Evolutionary conservation across 2,329 filamentous ascomycete species (phyloP), one percentile per base, ranked within the genome.

Genomic region (Fusarium buharicum): DNA sequence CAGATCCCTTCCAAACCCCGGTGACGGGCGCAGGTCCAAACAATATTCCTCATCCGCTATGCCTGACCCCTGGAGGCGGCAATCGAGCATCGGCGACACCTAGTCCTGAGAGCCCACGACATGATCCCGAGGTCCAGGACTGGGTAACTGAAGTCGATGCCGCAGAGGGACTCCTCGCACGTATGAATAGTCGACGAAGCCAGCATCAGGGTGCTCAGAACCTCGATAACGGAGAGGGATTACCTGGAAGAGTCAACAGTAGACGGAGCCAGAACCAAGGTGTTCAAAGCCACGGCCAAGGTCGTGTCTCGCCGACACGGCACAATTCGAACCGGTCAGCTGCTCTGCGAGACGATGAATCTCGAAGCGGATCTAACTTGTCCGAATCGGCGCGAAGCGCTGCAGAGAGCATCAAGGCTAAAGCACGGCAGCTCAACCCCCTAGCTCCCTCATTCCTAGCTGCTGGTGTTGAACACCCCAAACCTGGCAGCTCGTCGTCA

Each of bases 81-180:
- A 60, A 64, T 27, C 76, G 76, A 28, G 71, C 64, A 3, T 74
- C 75, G 1, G 67, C 69, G 31, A 78, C 76, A 3, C 78, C 78
- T 1, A 81, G 76, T 49, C 78, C 79, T 1, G 79, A 83, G n/a
- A 67, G 64, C 17, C 70, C 67, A 4, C 67, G 73, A 28, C 68
- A 72, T 34, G 81, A 86, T 63, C 80, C 80, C 0, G 84, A 86
- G 28, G 84, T 86, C 3, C 82, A 83, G 52, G 81, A 83, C 59
- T 87, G 84, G 84, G 83, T 85, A 40, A 79, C 80, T 0, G 83
- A 85, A 31, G 77, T 86, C 2, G 83, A 86, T 57, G 82, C 80
- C 3, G 80, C 82, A 1, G 83, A 86, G 57, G 78, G 81, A 2
- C 74, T 86, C 9, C 75, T 86, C 16, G 75, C 79, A 3, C 79